These are phyloP conservation scores for Monilinia polystroma DNA, from an alignment of 2,329 filamentous ascomycete species.

Conservation along the genomic window DNA sequence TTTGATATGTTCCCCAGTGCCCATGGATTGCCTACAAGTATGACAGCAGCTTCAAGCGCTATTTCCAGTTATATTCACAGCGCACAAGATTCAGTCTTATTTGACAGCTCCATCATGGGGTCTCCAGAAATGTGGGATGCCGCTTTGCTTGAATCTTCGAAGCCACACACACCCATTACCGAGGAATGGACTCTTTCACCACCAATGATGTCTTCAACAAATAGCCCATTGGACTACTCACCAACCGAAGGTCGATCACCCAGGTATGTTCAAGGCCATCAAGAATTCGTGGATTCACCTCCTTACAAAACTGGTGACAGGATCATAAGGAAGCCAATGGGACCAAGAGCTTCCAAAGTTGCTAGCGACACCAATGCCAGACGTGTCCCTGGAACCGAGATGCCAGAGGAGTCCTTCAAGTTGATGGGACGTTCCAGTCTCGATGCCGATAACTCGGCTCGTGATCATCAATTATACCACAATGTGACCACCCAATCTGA, in stretches of 20 bases:
- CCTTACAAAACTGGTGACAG: slow-evolving; percentile 37
- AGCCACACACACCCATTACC: slow-evolving; percentile 32
- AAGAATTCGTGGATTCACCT: slow-evolving; percentile 35
- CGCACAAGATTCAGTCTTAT: slow-evolving; percentile 32
- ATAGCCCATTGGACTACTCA: slow-evolving; percentile 37
- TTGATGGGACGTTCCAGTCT: slow-evolving; percentile 36
- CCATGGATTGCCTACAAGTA: slow-evolving; percentile 27
- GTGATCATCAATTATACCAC: slow-evolving; percentile 71
- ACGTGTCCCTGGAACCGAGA: slow-evolving; percentile 31
- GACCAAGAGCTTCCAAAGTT: slow-evolving; percentile 38
- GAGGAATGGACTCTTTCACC: slow-evolving; percentile 34
- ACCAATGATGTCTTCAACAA: slow-evolving; percentile 33
- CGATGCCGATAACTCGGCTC: slow-evolving; percentile 45
- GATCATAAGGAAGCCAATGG: slow-evolving; percentile 36
- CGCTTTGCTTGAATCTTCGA: slow-evolving; percentile 35
- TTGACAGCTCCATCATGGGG: slow-evolving; percentile 28
- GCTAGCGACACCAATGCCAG: slow-evolving; percentile 33
- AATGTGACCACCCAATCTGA: slow-evolving; percentile 61
- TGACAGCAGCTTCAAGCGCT: slow-evolving; percentile 27
- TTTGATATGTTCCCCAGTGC: slow-evolving; percentile 32
- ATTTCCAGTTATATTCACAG: slow-evolving; percentile 29
- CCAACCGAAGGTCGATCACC: slow-evolving; percentile 37
- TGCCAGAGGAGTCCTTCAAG: slow-evolving; percentile 37
- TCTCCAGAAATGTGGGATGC: slow-evolving; percentile 36
- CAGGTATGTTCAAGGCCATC: slow-evolving; percentile 37